phyloP scores from a whole-genome alignment of 345 rosid species.

The Xanthoceras sorbifolium region DNA sequence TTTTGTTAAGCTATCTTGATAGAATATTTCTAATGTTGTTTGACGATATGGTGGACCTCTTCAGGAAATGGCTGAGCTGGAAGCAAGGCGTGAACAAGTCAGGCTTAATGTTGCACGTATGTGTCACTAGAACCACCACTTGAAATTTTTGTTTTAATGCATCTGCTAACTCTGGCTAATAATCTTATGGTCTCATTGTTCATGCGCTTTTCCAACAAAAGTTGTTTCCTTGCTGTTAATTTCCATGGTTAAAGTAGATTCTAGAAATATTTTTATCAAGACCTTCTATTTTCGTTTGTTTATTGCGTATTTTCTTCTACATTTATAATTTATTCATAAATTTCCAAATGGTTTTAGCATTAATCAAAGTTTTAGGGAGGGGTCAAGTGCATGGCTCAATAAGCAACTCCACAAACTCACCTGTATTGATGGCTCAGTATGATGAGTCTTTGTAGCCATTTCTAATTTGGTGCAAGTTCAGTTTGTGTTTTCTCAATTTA shows the following conservation, averaged over 20 bases:
- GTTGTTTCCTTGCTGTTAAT: neutral
- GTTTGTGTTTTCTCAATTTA: neutral
- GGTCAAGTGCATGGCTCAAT: neutral
- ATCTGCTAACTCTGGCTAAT: neutral
- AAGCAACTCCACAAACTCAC: neutral
- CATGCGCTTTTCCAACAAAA: neutral
- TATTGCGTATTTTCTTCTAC: neutral
- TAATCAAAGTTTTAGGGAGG: neutral
- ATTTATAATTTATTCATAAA: neutral
- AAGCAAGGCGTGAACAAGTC: slow-evolving; percentile 82
- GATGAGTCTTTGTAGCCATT: neutral
- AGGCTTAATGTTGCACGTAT: slow-evolving; percentile 83
- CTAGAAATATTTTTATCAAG: neutral
- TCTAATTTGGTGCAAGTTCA: neutral
- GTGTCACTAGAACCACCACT: slow-evolving; percentile 31
- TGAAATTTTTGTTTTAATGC: slow-evolving; percentile 1
- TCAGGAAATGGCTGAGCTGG: slow-evolving; percentile 79
- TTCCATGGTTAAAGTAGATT: neutral
- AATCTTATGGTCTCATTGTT: neutral
- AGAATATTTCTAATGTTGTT: neutral
- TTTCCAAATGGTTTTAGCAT: slow-evolving; percentile 9
- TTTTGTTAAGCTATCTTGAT: neutral
- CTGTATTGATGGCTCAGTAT: neutral
- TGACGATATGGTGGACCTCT: slow-evolving; percentile 23
- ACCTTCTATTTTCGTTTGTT: neutral